These are phyloP conservation scores for Desmodesmus armatus DNA, from an alignment of 139 green algal species.

Conservation along the genomic window DNA sequence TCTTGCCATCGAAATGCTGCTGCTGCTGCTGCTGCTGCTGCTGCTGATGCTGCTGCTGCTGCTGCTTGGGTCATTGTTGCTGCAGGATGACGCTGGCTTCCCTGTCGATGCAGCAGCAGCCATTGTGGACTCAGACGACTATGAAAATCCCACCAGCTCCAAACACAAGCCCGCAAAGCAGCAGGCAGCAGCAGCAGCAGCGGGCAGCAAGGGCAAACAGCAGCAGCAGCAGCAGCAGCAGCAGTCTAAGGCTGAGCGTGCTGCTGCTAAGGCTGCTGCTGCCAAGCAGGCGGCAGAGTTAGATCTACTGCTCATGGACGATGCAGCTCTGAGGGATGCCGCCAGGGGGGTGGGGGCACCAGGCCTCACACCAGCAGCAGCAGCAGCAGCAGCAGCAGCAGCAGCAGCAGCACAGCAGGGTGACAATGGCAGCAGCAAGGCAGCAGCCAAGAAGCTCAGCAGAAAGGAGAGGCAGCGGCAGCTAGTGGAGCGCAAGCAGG, in stretches of 20 bases:
- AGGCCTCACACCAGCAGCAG: not conserved
- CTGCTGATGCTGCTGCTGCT: not conserved
- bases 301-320: slow-evolving; percentile 96
- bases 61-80: too few species aligned
- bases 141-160: too few species aligned
- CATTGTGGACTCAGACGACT: not conserved
- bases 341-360: slow-evolving; percentile 32
- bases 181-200: not conserved
- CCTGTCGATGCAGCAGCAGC: slow-evolving; percentile 3
- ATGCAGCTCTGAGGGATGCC: slow-evolving; percentile 64
- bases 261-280: slow-evolving; percentile 45
- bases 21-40: not conserved
- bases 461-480: slow-evolving; percentile 40
- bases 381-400: slow-evolving; percentile 38
- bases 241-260: slow-evolving; percentile 46
- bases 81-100: slow-evolving; percentile 17
- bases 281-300: slow-evolving; percentile 79
- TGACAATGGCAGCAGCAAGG: not conserved
- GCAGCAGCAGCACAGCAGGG: slow-evolving; percentile 35
- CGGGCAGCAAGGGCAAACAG: slow-evolving; percentile 15
- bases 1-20: not conserved
- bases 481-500: slow-evolving; percentile 35
- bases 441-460: slow-evolving; percentile 34
- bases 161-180: too few species aligned
- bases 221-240: not conserved